Evolutionary conservation across 2,329 filamentous ascomycete genomes (phyloP).

Genomic region (Chaetomium sp.): DNA sequence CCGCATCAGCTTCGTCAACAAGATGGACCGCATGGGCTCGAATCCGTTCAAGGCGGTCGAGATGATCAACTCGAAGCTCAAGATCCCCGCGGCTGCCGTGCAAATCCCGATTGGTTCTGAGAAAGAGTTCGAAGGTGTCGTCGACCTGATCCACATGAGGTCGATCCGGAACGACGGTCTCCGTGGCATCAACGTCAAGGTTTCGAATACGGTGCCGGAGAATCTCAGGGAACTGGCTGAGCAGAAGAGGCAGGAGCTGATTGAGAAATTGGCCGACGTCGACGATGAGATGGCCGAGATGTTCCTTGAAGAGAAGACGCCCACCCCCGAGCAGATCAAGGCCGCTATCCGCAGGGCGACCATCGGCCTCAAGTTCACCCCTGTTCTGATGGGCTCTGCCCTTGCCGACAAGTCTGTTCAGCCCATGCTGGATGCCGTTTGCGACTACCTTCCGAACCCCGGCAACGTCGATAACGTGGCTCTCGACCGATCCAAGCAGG

Average conservation of each 20-base stretch:
- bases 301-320: slow-evolving; percentile 84
- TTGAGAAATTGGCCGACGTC: slow-evolving; percentile 95
- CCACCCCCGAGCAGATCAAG: slow-evolving; percentile 81
- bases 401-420: slow-evolving; percentile 93
- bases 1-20: slow-evolving; percentile 95
- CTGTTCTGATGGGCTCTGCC: slow-evolving; percentile 95
- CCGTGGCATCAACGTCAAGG: slow-evolving; percentile 74
- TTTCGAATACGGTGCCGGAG: slow-evolving; percentile 80
- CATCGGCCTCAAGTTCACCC: slow-evolving; percentile 85
- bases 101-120: slow-evolving; percentile 94
- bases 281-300: slow-evolving; percentile 97
- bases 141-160: slow-evolving; percentile 91
- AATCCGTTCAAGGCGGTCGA: slow-evolving; percentile 98
- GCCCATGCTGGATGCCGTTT: slow-evolving; percentile 92
- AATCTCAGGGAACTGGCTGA: slow-evolving; percentile 73
- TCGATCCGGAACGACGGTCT: slow-evolving; percentile 88
- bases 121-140: slow-evolving; percentile 87
- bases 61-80: slow-evolving; percentile 95
- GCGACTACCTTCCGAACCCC: slow-evolving; percentile 93
- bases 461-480: slow-evolving; percentile 86
- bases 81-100: slow-evolving; percentile 87
- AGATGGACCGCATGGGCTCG: slow-evolving; percentile 99
- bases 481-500: slow-evolving; percentile 76
- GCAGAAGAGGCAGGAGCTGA: slow-evolving; percentile 81
- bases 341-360: slow-evolving; percentile 89